Evolutionary conservation across 2,329 filamentous ascomycete genomes (phyloP), one percentile per base, ranked within the genome.

Genomic region (Chaetomiaceae sp.): DNA sequence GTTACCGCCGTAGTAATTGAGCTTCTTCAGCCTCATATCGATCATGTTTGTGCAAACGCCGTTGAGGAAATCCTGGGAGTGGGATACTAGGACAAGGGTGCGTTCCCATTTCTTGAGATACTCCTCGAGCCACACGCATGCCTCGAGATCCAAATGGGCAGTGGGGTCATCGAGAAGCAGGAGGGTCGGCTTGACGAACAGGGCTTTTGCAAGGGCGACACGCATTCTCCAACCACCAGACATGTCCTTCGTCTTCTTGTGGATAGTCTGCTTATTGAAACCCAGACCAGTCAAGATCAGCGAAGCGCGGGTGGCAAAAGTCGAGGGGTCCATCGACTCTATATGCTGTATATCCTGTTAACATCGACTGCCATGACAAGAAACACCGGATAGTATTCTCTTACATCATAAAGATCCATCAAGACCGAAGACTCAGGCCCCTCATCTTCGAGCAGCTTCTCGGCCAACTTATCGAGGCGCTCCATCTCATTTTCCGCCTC

Each of bases 231-330:
- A 99, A 65, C 94, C 94, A 89, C 94, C 94, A 62, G 94, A 99
- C 95, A 99, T 99, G 73, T 99, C 95, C 83, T 97, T 99, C 66
- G 95, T 99, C 85, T 95, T 96, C 84, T 99, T 99, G 74, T 95
- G 79, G 69, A 99, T 97, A 52, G 95, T 99, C 64, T 75, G 76
- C 80, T 97, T 97, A 85, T 99, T 96, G 84, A 99, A 99, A 62
- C 94, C 94, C 55, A 99, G 87, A 90, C 94, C 94, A 51, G 94
- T 99, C 64, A 99, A 75, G 70, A 99, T 99, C 62, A 96, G 85
- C 51, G 92, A 96, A 57, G 94, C 94, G 69, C 94, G 90, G 57
- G 92, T 96, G 68, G 90, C 79, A 75, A 99, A 99, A 48, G 95
- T 99, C 33, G 90, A 95, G 43, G 94, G 94, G 67, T 99, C 95